Base-by-base conservation (phyloP, 208 protist species). In the Dictyostelium gargantuum region DNA sequence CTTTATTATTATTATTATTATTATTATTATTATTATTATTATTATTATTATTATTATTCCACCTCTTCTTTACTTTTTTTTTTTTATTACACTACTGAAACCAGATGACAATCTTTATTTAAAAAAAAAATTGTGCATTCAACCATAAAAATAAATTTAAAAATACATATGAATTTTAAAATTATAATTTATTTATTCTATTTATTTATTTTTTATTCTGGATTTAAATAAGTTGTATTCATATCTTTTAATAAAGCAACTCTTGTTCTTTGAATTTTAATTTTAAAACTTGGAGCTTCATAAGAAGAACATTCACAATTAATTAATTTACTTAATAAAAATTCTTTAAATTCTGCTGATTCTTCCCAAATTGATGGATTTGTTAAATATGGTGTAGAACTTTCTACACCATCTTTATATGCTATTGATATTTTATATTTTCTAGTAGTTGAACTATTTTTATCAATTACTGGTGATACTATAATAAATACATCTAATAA, bases 291-390 rank as follows among this genome's bases (percentile, higher is more conserved):
- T 32, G 94, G 94, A 15, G 94, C 91, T n/a, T 95, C 44, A 81
- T 96, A 96, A 26, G 94, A 76, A 23, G 94, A 74, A 56, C 94
- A 91, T 84, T 96, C 94, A 1, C 82, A 93, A 61, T 96, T 96
- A 8, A 96, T 95, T 54, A 96, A 76, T 85, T 85, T 85, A 46
- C 40, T 38, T 54, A 73, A 76, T 52, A 85, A 61, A 61, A 75
- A 85, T 46, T 85, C 50, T 85, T 61, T 85, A 76, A 85, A 85
- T 17, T 85, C 80, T 32, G 17, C 1, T n/a, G 23, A 44, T 48
- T 52, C n/a, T 61, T 85, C 58, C 48, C 70, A 85, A 61, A 72
- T 46, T 29, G 63, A 85, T 26, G 42, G 63, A 61, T 85, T 56
- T 23, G 23, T 5, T n/a, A 85, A 46, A 48, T 32, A 61, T 48